Base-by-base conservation (phyloP, 73 alveolate species). In the Diophrys appendiculata region DNA sequence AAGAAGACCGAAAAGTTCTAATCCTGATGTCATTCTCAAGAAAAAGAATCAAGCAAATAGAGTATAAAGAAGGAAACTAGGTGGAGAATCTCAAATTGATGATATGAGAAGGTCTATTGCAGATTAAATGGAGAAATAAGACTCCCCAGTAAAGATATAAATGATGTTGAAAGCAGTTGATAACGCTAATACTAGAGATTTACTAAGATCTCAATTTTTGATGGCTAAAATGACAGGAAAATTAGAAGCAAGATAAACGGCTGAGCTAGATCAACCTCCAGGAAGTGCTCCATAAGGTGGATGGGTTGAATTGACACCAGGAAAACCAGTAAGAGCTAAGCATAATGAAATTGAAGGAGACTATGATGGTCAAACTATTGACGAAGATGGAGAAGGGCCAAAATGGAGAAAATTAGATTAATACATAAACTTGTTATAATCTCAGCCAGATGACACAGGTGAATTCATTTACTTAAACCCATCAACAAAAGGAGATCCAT, bases 401-500 rank as follows among this genome's bases (percentile, higher is more conserved):
- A 52, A 68, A 68, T 34, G 83, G 87, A 54, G 52, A 33, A 82
- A 74, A 52, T 34, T 83, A 28, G 91, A 83, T 30, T 72, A 72
- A 29, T 60, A 55, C 29, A 86, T 86, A 23, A 73, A 80, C 24
- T 52, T 86, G 29, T 70, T 86, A n/a, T 54, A 86, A 35, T 77
- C 70, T 52, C 65, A 86, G 74, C 89, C 89, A 22, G 87, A 86
- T 65, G 93, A 86, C 65, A 85, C 84, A 34, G 93, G 93, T 13
- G 77, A 86, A 25, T 86, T 79, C 79, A 71, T 80, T 55, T 80
- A 73, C 34, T 70, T 86, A 31, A 80, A 76, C 69, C 86, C 89
- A 0, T 64, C 80, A 25, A 84, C 65, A 11, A 65, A 54, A 2
- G 82, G 83, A 1, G 83, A 76, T n/a, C 93, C 93, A 0, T 86